Evolutionary conservation across 768 basidiomycete genomes (phyloP), one percentile per base, ranked within the genome.

Genomic region (Pisolithus orientalis): DNA sequence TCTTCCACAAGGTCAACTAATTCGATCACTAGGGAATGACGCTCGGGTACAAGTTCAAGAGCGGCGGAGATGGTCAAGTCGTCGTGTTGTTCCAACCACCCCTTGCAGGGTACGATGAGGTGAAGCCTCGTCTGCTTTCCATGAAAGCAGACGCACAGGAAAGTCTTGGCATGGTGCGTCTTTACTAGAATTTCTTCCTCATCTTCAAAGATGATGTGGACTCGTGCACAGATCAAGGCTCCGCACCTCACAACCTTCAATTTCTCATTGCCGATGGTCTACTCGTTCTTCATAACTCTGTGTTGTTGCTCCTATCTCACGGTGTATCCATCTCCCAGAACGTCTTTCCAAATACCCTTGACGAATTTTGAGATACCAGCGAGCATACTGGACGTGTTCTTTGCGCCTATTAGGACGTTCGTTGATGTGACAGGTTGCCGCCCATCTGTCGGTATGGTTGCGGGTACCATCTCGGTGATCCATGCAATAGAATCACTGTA

Each of bases 101-200:
- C 2, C 71, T 93, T 29, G 59, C 70, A 4, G 82, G 84, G 0
- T 91, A 91, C 60, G 85, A 88, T 1, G 89, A 90, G 34, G 88
- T 92, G 25, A 90, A 90, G 61, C 87, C 87, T 3, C 80, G 90
- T 8, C 65, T 92, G 24, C 68, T 91, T 21, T 74, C 80, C 51
- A 92, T 91, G 90, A 90, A 89, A 62, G 82, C 82, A 0, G 74
- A 87, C 25, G 86, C 90, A 0, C 86, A 91, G 61, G 87, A 87
- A 62, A 77, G 80, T 1, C 76, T 92, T 16, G 89, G 90, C 27
- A 89, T 87, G 85, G 88, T 85, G 51, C 25, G 80, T 66, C 6
- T 42, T 28, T 2, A 6, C 16, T 43, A n/a, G 29, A 10, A 17
- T 27, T 47, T 17, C 14, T 9, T 10, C 53, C 34, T 47, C 16